phyloP scores from a whole-genome alignment of 129 eudicot genomes.

The Flaveria ramosissima region DNA sequence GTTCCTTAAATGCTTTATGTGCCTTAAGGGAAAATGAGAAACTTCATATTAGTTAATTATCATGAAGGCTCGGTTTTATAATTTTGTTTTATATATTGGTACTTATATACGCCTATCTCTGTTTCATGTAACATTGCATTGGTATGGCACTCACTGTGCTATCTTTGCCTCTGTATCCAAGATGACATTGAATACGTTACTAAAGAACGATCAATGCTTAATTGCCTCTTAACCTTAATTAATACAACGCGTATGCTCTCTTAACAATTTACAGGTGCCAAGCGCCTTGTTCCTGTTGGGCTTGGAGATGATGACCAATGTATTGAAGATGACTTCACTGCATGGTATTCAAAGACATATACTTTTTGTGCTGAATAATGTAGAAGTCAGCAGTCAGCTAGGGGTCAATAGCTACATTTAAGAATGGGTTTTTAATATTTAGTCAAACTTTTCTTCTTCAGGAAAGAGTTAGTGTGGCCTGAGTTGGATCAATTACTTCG shows the following conservation, averaged over 20 bases:
- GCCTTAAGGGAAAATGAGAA: neutral
- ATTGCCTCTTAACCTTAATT: neutral
- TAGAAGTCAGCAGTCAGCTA: neutral
- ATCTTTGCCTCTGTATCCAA: constrained; percentile 2
- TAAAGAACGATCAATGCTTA: neutral
- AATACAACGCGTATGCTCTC: neutral
- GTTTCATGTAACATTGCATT: neutral
- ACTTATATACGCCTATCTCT: neutral
- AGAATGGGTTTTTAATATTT: constrained; percentile 14
- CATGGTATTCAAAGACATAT: constrained; percentile 57
- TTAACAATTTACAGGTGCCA: constrained; percentile 61
- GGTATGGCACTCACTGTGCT: neutral
- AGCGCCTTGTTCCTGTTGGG: constrained; percentile 86
- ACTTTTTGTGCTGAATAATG: neutral
- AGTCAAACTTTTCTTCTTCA: constrained; percentile 34
- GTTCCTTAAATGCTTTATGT: constrained; percentile 13
- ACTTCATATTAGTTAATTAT: neutral
- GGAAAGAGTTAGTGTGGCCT: constrained; percentile 94
- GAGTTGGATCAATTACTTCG: constrained; percentile 88
- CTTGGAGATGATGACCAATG: constrained; percentile 99
- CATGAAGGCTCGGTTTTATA: neutral
- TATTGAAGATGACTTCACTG: constrained; percentile 95
- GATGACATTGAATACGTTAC: constrained; percentile 9
- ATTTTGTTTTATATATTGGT: neutral
- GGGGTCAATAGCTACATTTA: constrained; percentile 11